Percentiles rank a stretch among this genome's conserved stretches.
phyloP scores from a whole-genome alignment of 2,329 filamentous ascomycete genomes.

The Botrytis hyacinthi region DNA sequence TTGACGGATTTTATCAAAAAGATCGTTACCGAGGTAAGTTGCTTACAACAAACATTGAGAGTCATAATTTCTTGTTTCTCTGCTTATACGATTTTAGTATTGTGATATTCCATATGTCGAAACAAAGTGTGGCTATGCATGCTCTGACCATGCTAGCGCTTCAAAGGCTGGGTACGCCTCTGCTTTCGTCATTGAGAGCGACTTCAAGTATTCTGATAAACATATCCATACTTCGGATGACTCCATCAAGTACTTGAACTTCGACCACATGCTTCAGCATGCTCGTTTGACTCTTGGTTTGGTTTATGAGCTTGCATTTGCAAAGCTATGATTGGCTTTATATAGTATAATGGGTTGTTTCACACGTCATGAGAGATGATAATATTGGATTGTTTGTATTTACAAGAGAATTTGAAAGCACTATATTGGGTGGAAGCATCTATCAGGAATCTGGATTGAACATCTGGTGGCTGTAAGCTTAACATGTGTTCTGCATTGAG shows the following conservation, averaged over 20 bases:
- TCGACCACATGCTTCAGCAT: constrained; percentile 91
- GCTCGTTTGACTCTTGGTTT: constrained; percentile 79
- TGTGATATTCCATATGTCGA: constrained; percentile 84
- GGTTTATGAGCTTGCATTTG: constrained; percentile 80
- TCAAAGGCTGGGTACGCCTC: constrained; percentile 72
- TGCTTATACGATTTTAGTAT: constrained; percentile 53
- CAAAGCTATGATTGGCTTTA: constrained; percentile 45
- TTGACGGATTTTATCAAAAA: constrained; percentile 90
- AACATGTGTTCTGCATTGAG: neutral
- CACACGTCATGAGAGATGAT: neutral
- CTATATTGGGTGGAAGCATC: neutral
- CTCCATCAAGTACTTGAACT: constrained; percentile 69
- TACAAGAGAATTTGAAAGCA: neutral
- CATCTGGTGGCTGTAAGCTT: neutral
- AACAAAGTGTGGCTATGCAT: constrained; percentile 87
- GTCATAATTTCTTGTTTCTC: neutral
- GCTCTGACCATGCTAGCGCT: constrained; percentile 71
- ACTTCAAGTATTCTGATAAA: constrained; percentile 63
- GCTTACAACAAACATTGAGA: neutral
- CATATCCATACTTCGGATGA: constrained; percentile 72
- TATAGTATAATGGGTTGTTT: neutral
- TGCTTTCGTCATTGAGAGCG: constrained; percentile 73
- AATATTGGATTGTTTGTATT: neutral
- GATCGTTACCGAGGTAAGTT: constrained; percentile 66
- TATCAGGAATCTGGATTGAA: neutral